Conservation (phyloP, 2,329 filamentous ascomycete genomes). For the Xylariales sp. region DNA sequence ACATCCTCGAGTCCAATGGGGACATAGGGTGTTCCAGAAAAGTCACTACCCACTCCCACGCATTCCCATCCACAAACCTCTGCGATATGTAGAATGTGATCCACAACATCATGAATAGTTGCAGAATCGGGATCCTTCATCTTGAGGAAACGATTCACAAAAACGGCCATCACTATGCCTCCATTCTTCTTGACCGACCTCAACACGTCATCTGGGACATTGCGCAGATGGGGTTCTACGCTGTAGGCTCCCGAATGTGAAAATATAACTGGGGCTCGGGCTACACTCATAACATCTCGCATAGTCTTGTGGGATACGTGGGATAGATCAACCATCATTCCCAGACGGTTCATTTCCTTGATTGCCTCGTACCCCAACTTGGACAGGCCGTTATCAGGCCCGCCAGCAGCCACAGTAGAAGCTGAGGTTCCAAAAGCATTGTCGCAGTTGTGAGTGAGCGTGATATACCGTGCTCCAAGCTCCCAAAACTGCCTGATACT, state of each 20-base stretch:
- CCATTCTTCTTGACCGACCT: conserved; percentile 12
- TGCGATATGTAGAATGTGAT: conserved; percentile 29
- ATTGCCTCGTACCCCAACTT: conserved; percentile 50
- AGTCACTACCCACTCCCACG: conserved; percentile 30
- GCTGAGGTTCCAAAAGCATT: conserved; percentile 52
- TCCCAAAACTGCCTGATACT: conserved; percentile 55
- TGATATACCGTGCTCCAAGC: conserved; percentile 61
- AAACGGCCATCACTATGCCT: conserved; percentile 20
- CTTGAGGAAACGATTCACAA: conserved; percentile 14
- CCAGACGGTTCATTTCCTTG: conserved; percentile 63
- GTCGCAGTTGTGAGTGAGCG: conserved; percentile 66
- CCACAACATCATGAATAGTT: conserved; percentile 14
- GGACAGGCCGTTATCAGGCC: conserved; percentile 43
- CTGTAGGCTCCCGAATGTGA: neutral
- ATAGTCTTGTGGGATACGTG: conserved; percentile 61
- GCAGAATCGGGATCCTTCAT: conserved; percentile 11
- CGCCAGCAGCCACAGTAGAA: too few species aligned
- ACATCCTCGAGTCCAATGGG: conserved; percentile 19
- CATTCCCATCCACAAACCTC: conserved; percentile 18
- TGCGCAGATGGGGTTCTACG: neutral
- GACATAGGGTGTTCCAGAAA: conserved; percentile 21
- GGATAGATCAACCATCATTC: conserved; percentile 63
- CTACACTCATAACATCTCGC: neutral
- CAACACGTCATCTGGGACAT: conserved; percentile 43
- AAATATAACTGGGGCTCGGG: conserved; percentile 1